phyloP scores from a whole-genome alignment of 2,329 filamentous ascomycete species.

The Rhinocladiella similis region DNA sequence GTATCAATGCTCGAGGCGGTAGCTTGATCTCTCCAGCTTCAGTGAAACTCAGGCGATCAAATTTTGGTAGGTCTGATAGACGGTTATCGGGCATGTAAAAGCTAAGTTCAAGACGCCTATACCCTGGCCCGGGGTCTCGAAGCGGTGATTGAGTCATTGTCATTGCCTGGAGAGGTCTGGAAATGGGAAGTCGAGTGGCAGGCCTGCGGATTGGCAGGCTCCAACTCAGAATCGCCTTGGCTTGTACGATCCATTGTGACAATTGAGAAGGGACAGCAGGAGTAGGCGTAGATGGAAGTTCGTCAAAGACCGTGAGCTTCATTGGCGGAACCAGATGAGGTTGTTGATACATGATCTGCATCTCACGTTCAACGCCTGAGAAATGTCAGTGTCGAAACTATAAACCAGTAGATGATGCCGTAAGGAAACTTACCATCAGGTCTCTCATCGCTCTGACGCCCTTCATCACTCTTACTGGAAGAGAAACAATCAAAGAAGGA shows the following conservation, averaged over 20 bases:
- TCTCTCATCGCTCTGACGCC: not conserved
- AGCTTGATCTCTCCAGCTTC: constrained; percentile 32
- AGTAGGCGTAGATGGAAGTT: constrained; percentile 38
- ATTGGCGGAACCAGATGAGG: constrained; percentile 49
- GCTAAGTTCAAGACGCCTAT: constrained; percentile 47
- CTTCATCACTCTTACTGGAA: constrained; percentile 3
- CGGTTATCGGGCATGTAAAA: constrained; percentile 47
- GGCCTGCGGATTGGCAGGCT: constrained; percentile 42
- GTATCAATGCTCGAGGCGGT: constrained; percentile 37
- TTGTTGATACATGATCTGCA: constrained; percentile 45
- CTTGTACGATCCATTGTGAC: constrained; percentile 40
- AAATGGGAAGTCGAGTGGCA: constrained; percentile 38
- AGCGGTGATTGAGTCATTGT: constrained; percentile 19
- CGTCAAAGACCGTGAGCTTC: constrained; percentile 45
- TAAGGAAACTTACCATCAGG: constrained; percentile 7
- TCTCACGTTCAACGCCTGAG: constrained; percentile 42
- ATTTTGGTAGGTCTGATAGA: constrained; percentile 47
- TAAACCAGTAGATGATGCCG: not conserved
- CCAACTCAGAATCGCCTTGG: constrained; percentile 42
- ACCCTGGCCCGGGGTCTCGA: constrained; percentile 29
- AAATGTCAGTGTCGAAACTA: constrained; percentile 1
- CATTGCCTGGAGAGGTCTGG: constrained; percentile 35
- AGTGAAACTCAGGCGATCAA: constrained; percentile 40
- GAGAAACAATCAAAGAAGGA: constrained; percentile 23
- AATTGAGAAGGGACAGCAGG: constrained; percentile 35